Evolutionary conservation across 441 rosid species (phyloP).

Genomic region (Metrosideros polymorpha): DNA sequence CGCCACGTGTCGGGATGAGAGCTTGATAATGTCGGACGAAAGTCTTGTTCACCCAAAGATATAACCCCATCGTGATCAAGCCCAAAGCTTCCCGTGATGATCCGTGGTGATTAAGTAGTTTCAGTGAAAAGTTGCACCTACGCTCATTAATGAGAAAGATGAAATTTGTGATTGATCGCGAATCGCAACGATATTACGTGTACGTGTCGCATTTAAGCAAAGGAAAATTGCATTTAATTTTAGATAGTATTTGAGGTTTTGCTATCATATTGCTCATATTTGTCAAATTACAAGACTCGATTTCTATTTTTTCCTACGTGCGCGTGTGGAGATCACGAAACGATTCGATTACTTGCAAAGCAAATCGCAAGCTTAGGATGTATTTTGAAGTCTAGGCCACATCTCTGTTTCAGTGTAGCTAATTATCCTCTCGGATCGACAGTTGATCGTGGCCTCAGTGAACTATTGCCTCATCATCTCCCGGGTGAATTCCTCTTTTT

Average conservation of each 20-base stretch:
- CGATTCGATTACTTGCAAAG: neutral
- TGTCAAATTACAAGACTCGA: neutral
- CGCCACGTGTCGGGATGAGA: neutral
- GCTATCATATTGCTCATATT: neutral
- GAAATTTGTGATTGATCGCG: neutral
- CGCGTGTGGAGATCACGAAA: neutral
- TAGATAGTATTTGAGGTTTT: neutral
- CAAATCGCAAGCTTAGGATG: neutral
- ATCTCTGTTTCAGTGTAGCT: fast-evolving
- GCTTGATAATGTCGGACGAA: neutral
- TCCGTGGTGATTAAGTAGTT: neutral
- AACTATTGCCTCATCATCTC: fast-evolving
- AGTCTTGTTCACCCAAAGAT: neutral
- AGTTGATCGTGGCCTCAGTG: neutral
- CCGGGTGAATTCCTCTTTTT: neutral
- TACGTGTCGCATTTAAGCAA: neutral
- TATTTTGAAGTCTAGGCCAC: fast-evolving
- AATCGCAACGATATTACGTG: neutral
- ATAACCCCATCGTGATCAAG: neutral
- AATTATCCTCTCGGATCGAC: fast-evolving
- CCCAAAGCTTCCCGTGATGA: neutral
- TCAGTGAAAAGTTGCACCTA: neutral
- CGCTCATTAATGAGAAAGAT: neutral
- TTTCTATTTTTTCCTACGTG: neutral
- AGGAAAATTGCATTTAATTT: neutral